Evolutionary conservation across 345 rosid genomes (phyloP), one percentile per base, ranked within the genome.

Genomic region (Eucalyptus paniculata): DNA sequence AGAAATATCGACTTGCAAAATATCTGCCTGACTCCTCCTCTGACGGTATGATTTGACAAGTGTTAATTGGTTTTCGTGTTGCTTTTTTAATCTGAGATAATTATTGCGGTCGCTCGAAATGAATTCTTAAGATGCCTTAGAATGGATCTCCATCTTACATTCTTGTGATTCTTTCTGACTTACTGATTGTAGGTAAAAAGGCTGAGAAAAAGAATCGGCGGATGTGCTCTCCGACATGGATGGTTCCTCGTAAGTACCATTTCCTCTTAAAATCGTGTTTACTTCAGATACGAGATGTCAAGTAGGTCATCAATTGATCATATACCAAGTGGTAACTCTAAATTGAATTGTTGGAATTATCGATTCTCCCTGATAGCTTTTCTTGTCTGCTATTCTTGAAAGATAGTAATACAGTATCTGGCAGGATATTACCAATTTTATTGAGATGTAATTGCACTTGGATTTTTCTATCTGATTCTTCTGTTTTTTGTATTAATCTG

Each of bases 1-100:
- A 97, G 99, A 98, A 97, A 95, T 98, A 98, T 92, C 96, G 99
- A 89, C 97, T 97, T 88, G 99, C 98, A n/a, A 98, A 98, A 90
- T 97, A 96, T 93, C 98, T 98, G 34, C 99, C 99, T 14, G 99
- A 98, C 91, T 96, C 99, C 80, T 95, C 97, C 37, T 94, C 98
- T 87, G 99, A 98, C 92, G 99, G 99, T 98, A 93, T 40, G 30
- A 21, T 77, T 77, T 77, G 24, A 40, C 47, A 40, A 77, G 85
- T 77, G 85, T 44, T 77, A 77, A 21, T 77, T 5, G 24, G 85
- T 12, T 40, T 40, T 77, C 1, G 1, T 77, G 85, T 77, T 77
- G 85, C 24, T 77, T 40, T 77, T 53, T 53, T 26, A 87, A 37
- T 80, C 37, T 44, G 11, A 16, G n/a, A 47, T 89, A 24, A 87